These are phyloP conservation scores for Darksidea phi DNA, from an alignment of 495 filamentous ascomycete species.

Conservation along the genomic window DNA sequence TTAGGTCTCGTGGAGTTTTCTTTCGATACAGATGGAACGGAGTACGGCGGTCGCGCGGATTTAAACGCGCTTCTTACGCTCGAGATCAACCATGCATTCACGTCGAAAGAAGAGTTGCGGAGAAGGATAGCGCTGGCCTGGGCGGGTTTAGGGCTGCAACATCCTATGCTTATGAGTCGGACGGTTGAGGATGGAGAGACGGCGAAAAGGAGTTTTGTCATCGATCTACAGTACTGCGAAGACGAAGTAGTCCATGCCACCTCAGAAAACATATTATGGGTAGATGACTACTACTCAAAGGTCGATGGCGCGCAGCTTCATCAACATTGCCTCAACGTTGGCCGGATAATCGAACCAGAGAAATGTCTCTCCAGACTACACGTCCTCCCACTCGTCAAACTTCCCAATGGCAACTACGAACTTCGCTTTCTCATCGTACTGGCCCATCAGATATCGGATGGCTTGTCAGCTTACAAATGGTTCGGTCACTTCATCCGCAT, in stretches of 20 bases:
- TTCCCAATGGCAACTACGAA: conserved; percentile 24
- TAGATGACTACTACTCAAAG: conserved; percentile 37
- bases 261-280: conserved; percentile 32
- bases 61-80: conserved; percentile 29
- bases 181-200: conserved; percentile 10
- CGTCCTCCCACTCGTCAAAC: conserved; percentile 33
- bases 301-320: conserved; percentile 39
- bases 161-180: conserved; percentile 39
- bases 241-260: conserved; percentile 29
- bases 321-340: conserved; percentile 39
- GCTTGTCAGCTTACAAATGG: conserved; percentile 41
- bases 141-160: conserved; percentile 40
- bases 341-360: conserved; percentile 37
- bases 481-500: conserved; percentile 38
- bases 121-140: conserved; percentile 40
- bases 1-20: conserved; percentile 34
- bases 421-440: conserved; percentile 36
- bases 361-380: conserved; percentile 39
- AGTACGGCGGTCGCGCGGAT: conserved; percentile 34
- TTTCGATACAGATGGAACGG: conserved; percentile 33
- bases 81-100: conserved; percentile 22
- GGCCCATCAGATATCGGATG: conserved; percentile 41
- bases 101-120: conserved; percentile 26
- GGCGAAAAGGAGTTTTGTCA: conserved; percentile 24
- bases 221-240: conserved; percentile 25